These are phyloP conservation scores for Orbilia blumenaviensis DNA, from an alignment of 2,329 filamentous ascomycete species.

Conservation along the genomic window DNA sequence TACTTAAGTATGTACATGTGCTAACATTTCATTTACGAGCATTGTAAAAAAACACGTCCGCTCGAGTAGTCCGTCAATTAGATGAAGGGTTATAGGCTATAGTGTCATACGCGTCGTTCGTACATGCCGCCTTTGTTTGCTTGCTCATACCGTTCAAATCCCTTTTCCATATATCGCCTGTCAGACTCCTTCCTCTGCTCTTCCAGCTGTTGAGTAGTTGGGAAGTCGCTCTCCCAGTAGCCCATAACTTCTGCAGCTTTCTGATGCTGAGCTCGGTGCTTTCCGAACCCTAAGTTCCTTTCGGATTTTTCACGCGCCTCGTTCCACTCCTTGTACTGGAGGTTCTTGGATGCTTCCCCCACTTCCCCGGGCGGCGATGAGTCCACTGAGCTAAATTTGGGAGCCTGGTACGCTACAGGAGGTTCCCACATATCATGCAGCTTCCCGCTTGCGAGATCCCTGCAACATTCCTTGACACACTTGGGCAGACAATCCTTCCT, in stretches of 20 bases:
- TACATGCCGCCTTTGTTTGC: constrained; percentile 73
- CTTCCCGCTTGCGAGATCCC: constrained; percentile 52
- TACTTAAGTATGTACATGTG: not conserved
- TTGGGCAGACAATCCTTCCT: constrained; percentile 76
- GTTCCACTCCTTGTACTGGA: constrained; percentile 64
- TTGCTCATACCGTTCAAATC: constrained; percentile 80
- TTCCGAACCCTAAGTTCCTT: constrained; percentile 70
- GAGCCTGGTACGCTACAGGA: constrained; percentile 47
- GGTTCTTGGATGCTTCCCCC: constrained; percentile 69
- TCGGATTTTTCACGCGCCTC: constrained; percentile 74
- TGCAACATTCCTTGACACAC: constrained; percentile 76
- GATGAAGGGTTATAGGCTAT: not conserved
- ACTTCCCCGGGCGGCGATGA: constrained; percentile 27
- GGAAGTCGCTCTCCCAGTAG: constrained; percentile 91
- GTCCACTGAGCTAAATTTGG: constrained; percentile 25
- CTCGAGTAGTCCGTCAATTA: not conserved
- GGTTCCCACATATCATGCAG: constrained; percentile 51
- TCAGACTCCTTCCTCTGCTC: constrained; percentile 72
- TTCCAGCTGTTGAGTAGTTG: constrained; percentile 80
- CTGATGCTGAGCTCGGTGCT: constrained; percentile 78
- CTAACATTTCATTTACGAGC: not conserved
- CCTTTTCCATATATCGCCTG: constrained; percentile 70
- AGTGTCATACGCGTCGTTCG: constrained; percentile 1
- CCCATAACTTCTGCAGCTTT: constrained; percentile 79
- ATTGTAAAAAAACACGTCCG: not conserved